A percentile compares a stretch with the other conserved stretches of the same genome.
Evolutionary conservation across 2,329 filamentous ascomycete genomes (phyloP).

Genomic region (Colletotrichum sp.): DNA sequence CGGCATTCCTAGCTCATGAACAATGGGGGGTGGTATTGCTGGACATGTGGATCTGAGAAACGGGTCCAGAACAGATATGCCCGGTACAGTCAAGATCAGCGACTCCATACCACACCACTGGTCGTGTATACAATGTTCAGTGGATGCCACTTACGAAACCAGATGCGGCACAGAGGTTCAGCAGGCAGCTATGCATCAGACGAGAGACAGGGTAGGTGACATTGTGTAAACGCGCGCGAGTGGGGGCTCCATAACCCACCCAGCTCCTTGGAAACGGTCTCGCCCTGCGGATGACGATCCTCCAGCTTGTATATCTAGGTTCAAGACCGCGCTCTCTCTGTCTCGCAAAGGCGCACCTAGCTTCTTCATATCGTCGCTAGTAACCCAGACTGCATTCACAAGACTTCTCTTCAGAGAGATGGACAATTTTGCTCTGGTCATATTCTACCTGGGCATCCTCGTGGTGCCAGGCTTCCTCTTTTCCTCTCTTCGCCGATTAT

Average conservation of each 20-base stretch:
- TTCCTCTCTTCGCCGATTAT: slow-evolving; percentile 42
- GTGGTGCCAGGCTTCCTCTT: slow-evolving; percentile 45
- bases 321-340: background rate
- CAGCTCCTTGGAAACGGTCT: background rate
- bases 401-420: slow-evolving; percentile 18
- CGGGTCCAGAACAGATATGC: background rate
- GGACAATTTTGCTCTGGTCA: slow-evolving; percentile 42
- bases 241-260: background rate
- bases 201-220: background rate
- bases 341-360: background rate
- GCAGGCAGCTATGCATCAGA: background rate
- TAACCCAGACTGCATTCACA: background rate
- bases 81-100: background rate
- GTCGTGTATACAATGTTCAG: background rate
- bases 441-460: slow-evolving; percentile 48
- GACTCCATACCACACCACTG: background rate
- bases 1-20: background rate
- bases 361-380: background rate
- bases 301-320: background rate
- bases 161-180: background rate
- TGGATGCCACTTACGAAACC: background rate
- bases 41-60: background rate
- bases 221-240: background rate
- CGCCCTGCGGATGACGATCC: background rate
- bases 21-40: background rate